These are phyloP conservation scores for Ustilaginoidea virens DNA, from an alignment of 2,329 filamentous ascomycete genomes.

Conservation along the genomic window DNA sequence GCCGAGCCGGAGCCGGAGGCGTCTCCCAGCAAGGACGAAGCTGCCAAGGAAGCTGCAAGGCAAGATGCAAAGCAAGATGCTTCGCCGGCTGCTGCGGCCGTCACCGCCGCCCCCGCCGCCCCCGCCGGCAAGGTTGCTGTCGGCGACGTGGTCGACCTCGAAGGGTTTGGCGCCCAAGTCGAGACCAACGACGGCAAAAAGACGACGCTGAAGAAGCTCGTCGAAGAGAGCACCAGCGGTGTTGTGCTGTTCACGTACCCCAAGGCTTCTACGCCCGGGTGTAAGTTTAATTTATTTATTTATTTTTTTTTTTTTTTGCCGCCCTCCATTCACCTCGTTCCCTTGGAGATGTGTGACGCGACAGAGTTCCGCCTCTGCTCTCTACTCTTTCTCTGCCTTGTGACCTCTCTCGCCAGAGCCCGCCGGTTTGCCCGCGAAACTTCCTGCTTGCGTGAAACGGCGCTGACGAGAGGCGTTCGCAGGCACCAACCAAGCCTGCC, in stretches of 20 bases:
- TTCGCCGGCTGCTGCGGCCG: not conserved
- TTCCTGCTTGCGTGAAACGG: too few species aligned
- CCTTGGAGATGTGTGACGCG: not conserved
- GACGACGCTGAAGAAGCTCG: conserved; percentile 64
- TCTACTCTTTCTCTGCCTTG: not conserved
- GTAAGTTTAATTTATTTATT: conserved; percentile 38
- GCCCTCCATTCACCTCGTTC: not conserved
- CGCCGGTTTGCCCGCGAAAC: too few species aligned
- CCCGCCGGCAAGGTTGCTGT: conserved; percentile 27
- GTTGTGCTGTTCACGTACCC: conserved; percentile 94
- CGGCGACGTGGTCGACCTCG: conserved; percentile 39
- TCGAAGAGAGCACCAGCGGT: conserved; percentile 70
- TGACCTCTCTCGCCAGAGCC: not conserved
- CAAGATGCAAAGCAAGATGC: conserved; percentile 3
- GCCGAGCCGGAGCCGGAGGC: too few species aligned
- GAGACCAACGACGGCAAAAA: conserved; percentile 73
- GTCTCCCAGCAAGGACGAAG: conserved; percentile 10
- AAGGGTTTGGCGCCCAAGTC: conserved; percentile 53
- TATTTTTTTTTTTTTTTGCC: not conserved
- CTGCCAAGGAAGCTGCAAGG: not conserved
- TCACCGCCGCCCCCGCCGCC: conserved; percentile 1
- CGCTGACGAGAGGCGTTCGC: conserved; percentile 6
- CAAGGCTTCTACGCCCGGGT: conserved; percentile 84
- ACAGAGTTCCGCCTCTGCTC: not conserved
- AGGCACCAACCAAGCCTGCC: conserved; percentile 88